A percentile compares a stretch with the other conserved stretches of the same genome.
These are phyloP conservation scores for Allodekkera sacchari DNA, from an alignment of 805 yeast genomes.

Conservation along the genomic window DNA sequence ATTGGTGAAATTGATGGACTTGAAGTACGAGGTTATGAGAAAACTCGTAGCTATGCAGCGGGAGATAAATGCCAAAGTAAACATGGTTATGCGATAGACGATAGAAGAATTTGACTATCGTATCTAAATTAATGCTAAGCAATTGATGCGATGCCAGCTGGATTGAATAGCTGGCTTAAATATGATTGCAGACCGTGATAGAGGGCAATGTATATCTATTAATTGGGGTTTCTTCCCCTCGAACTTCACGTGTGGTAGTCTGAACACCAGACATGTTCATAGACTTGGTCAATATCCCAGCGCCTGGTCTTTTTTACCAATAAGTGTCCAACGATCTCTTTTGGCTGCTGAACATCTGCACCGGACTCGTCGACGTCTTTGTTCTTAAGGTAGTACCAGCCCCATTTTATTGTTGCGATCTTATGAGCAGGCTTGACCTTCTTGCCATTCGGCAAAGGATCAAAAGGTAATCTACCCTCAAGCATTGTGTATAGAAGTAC, in stretches of 20 bases:
- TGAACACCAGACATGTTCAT: slow-evolving; percentile 1
- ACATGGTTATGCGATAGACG: too few relatives aligned
- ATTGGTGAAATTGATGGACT: slow-evolving; percentile 6
- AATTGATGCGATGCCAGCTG: too few relatives aligned
- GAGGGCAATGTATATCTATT: not conserved
- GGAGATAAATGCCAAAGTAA: slow-evolving; percentile 8
- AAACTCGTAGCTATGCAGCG: slow-evolving; percentile 12
- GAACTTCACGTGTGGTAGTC: not conserved
- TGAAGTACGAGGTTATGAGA: slow-evolving; percentile 7
- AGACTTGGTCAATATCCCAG: slow-evolving; percentile 25
- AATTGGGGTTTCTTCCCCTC: not conserved
- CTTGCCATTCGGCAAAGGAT: slow-evolving; percentile 59
- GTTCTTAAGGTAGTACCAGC: slow-evolving; percentile 53
- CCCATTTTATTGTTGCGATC: slow-evolving; percentile 90
- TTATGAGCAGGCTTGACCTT: slow-evolving; percentile 68
- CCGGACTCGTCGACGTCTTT: slow-evolving; percentile 7
- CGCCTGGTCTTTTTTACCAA: slow-evolving; percentile 42
- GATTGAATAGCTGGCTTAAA: not conserved
- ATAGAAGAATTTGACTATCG: too few relatives aligned
- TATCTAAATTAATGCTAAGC: too few relatives aligned
- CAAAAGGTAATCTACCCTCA: slow-evolving; percentile 89
- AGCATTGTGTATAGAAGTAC: slow-evolving; percentile 78
- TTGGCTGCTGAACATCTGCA: slow-evolving; percentile 28
- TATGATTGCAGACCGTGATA: not conserved
- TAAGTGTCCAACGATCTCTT: slow-evolving; percentile 39